phyloP scores from a whole-genome alignment of 2,329 filamentous ascomycete genomes.

The Calycina herbarum region DNA sequence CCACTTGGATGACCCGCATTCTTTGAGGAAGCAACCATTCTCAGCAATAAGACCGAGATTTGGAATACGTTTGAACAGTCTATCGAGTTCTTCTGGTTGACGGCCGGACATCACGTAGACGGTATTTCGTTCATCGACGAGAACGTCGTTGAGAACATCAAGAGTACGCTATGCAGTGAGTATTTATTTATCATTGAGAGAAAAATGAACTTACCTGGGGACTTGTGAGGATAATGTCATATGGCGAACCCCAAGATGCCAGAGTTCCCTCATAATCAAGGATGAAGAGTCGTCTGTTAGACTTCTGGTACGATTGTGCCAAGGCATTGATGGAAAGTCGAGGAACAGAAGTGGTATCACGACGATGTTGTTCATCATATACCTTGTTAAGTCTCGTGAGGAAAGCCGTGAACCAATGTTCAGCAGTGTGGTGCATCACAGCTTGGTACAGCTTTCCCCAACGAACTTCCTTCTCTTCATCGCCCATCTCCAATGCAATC shows the following conservation, averaged over 20 bases:
- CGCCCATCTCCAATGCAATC: slow-evolving; percentile 75
- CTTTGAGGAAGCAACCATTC: slow-evolving; percentile 87
- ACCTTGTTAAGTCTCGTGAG: slow-evolving; percentile 69
- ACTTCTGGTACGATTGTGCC: slow-evolving; percentile 62
- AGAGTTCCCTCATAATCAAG: slow-evolving; percentile 93
- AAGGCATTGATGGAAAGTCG: slow-evolving; percentile 72
- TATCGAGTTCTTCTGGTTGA: slow-evolving; percentile 83
- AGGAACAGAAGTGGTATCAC: slow-evolving; percentile 83
- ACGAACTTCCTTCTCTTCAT: slow-evolving; percentile 69
- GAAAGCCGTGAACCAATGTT: slow-evolving; percentile 82
- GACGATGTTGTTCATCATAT: slow-evolving; percentile 80
- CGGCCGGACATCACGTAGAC: slow-evolving; percentile 94
- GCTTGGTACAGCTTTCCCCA: slow-evolving; percentile 74
- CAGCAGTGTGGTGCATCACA: slow-evolving; percentile 79
- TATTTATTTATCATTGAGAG: slow-evolving; percentile 7
- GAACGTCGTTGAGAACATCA: slow-evolving; percentile 77
- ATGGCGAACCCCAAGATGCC: slow-evolving; percentile 81
- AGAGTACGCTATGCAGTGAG: slow-evolving; percentile 64
- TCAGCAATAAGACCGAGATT: slow-evolving; percentile 89
- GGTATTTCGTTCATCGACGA: slow-evolving; percentile 76
- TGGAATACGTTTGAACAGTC: slow-evolving; percentile 79
- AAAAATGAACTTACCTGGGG: slow-evolving; percentile 54
- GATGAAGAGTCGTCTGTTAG: slow-evolving; percentile 75
- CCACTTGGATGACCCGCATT: slow-evolving; percentile 70
- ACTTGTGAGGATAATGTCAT: slow-evolving; percentile 80